Evolutionary conservation across 2,329 filamentous ascomycete genomes (phyloP).

Genomic region (Pseudogymnoascus sp.): DNA sequence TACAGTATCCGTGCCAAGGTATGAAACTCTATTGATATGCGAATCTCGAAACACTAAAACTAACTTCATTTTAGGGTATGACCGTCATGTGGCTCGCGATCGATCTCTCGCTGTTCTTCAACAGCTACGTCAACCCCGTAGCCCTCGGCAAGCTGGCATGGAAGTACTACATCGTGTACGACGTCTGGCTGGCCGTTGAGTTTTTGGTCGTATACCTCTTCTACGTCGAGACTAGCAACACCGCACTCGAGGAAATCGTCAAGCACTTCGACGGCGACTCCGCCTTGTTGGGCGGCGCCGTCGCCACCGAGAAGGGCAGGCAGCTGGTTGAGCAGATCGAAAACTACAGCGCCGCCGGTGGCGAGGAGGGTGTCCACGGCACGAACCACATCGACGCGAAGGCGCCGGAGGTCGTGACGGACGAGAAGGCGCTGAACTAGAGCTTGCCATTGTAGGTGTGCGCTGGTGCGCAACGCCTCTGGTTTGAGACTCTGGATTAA

Average conservation of each 20-base stretch:
- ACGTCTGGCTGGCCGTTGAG: conserved; percentile 27
- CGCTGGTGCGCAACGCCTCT: not conserved
- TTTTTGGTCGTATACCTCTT: conserved; percentile 25
- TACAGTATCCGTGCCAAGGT: conserved; percentile 25
- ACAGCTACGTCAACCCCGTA: conserved; percentile 32
- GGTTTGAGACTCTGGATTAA: not conserved
- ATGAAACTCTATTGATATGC: not conserved
- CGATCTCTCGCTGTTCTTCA: conserved; percentile 35
- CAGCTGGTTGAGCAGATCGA: conserved; percentile 10
- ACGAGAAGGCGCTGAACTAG: not conserved
- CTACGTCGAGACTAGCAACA: conserved; percentile 38
- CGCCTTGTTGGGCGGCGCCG: conserved; percentile 26
- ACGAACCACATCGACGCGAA: not conserved
- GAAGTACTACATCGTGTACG: conserved; percentile 38
- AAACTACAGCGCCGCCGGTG: not conserved
- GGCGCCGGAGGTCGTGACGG: not conserved
- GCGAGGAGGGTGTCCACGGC: not conserved
- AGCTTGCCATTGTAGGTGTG: not conserved
- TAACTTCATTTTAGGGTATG: conserved; percentile 3
- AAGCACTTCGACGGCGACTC: conserved; percentile 38
- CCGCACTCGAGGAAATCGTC: conserved; percentile 39
- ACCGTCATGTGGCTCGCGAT: conserved; percentile 34
- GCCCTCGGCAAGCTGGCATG: conserved; percentile 29
- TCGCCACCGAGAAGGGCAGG: conserved; percentile 21
- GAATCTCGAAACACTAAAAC: not conserved